Conservation (phyloP, 352 stramenopile genomes). For the Phytophthora citricola region DNA sequence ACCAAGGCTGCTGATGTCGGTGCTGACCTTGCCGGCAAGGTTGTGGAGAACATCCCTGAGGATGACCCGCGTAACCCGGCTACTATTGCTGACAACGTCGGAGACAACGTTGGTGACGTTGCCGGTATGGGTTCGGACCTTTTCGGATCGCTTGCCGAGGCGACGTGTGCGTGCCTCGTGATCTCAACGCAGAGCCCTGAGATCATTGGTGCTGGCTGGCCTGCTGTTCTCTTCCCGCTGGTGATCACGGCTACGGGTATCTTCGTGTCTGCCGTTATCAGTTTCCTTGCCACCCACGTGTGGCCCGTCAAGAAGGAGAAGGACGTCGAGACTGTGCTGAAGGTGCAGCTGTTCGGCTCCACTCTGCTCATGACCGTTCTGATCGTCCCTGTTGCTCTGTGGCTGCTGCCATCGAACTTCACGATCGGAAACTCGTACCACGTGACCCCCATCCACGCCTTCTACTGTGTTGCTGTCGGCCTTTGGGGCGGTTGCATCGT, state of each 20-base stretch:
- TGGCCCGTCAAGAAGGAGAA: conserved; percentile 94
- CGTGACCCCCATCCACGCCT: conserved; percentile 88
- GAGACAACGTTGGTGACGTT: conserved; percentile 99
- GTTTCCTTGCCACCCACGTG: conserved; percentile 98
- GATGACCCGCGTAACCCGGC: conserved; percentile 99
- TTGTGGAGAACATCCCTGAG: conserved; percentile 99
- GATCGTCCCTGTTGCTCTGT: conserved; percentile 91
- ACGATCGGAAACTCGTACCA: conserved; percentile 76
- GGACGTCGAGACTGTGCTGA: conserved; percentile 97
- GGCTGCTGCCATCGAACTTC: conserved; percentile 94
- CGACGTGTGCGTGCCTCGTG: conserved; percentile 98
- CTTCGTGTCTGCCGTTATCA: conserved; percentile 96
- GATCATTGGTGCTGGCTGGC: conserved; percentile 93
- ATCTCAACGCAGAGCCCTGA: conserved; percentile 94
- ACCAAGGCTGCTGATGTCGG: conserved; percentile 99
- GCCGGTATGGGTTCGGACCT: conserved; percentile 99
- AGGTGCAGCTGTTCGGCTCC: conserved; percentile 98
- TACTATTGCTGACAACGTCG: conserved; percentile 99
- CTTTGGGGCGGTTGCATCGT: conserved; percentile 98
- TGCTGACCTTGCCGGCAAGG: conserved; percentile 99
- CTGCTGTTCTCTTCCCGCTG: conserved; percentile 97
- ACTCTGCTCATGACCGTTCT: conserved; percentile 96
- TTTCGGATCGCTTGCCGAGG: conserved; percentile 98
- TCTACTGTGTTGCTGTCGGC: conserved; percentile 95
- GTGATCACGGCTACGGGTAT: conserved; percentile 97